Evolutionary conservation across 2,329 filamentous ascomycete species (phyloP), one percentile per base, ranked within the genome.

Genomic region (Ciborinia camelliae): DNA sequence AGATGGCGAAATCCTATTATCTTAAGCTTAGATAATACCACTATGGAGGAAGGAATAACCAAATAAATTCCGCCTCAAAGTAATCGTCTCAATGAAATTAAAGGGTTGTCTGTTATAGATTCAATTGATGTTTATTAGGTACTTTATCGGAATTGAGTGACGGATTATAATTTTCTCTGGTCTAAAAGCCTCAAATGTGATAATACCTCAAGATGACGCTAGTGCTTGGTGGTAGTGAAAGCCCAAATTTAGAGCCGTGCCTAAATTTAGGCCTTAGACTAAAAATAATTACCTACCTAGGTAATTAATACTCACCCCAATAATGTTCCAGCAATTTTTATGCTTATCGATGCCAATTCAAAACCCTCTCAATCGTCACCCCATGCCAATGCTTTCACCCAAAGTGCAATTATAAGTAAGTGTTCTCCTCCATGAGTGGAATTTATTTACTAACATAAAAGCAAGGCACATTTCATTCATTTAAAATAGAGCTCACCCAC

Each of bases 151-250:
- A 60, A 60, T 48, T 37, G 43, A 26, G 20, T 14, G 43, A 37
- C 14, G 45, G 12, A 48, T 37, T 61, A 61, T 51, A 61, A 61
- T 39, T 61, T 61, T 61, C 51, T 62, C 57, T 64, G 68, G 66
- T 67, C 68, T 69, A 64, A 62, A 65, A 69, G 66, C 68, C 68
- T 69, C 65, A 62, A 65, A 62, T 47, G 61, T 65, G 65, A 69
- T 65, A 53, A 54, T 55, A 48, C 57, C 53, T 52, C 54, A 23
- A 58, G 55, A 58, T 58, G 28, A 47, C n/a, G 55, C 55, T 58
- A 58, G 26, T 43, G 23, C 3, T 9, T n/a, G 2, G 37, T 15
- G 14, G 18, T 18, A 37, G 26, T 23, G 20, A 45, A 37, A 35
- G 30, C 30, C 26, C 32, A 53, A 37, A 51, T 30, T 30, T 35